phyloP scores from a whole-genome alignment of 768 basidiomycete species.

The Hypholoma fasciculare region DNA sequence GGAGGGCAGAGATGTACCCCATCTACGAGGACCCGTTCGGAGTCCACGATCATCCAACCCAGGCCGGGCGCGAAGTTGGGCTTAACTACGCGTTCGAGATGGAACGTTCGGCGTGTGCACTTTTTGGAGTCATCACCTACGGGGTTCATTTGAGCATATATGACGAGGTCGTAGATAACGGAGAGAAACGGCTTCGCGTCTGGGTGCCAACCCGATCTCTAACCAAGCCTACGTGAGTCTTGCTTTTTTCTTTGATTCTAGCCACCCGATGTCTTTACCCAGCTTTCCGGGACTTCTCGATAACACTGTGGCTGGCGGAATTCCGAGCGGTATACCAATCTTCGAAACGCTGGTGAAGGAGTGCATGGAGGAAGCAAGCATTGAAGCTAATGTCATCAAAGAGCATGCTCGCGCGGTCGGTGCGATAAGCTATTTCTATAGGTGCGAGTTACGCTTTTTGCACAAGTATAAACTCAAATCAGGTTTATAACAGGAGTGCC shows the following conservation, averaged over 20 bases:
- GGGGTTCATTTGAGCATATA: constrained; percentile 91
- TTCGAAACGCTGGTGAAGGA: constrained; percentile 87
- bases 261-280: not conserved
- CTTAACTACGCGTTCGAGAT: constrained; percentile 81
- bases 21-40: constrained; percentile 74
- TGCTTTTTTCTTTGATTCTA: not conserved
- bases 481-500: constrained; percentile 40
- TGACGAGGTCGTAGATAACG: constrained; percentile 38
- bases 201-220: constrained; percentile 88
- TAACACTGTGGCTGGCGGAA: constrained; percentile 92
- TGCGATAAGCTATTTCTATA: constrained; percentile 79
- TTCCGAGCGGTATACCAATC: constrained; percentile 72
- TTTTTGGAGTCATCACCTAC: constrained; percentile 90
- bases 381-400: constrained; percentile 64
- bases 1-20: constrained; percentile 86
- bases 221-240: constrained; percentile 85
- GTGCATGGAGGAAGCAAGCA: constrained; percentile 90
- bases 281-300: constrained; percentile 88
- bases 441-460: constrained; percentile 33
- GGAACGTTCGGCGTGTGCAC: constrained; percentile 84
- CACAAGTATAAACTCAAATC: not conserved
- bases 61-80: constrained; percentile 29
- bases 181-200: constrained; percentile 47
- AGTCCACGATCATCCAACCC: constrained; percentile 44
- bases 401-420: constrained; percentile 62